Base-by-base conservation (phyloP, 129 eudicot species). In the Chrysanthemum makinoi region DNA sequence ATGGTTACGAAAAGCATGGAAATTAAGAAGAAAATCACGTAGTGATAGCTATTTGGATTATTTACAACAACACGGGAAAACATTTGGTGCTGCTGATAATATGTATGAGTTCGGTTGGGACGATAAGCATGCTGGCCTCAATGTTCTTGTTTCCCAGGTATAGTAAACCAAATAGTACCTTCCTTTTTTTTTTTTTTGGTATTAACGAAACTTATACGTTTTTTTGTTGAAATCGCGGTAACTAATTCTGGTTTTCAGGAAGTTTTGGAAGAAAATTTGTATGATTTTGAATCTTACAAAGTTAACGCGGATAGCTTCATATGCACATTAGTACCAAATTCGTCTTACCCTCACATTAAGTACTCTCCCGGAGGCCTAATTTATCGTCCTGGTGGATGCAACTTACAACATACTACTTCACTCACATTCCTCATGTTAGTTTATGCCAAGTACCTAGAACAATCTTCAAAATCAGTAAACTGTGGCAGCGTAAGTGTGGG, bases 81-180 rank as follows among this genome's bases (percentile, higher is more conserved):
- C 92, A 58, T 82, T 89, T 51, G 98, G 96, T n/a, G 93, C 96
- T 13, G 97, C 84, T 44, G 96, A 89, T 55, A 89, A 87, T 63
- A 87, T 82, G 26, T 85, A 87, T 60, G 98, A 94, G 77, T 94
- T 94, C 66, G 98, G 98, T 3, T 94, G 98, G 98, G 98, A 94
- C 82, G 86, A 89, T 72, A 94, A 94, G 75, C 98, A 94, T 82
- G 98, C 96, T 57, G 98, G 98, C 68, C 86, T 94, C 2, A 94
- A 94, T 65, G 96, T 94, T 18, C 95, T 94, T 14, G 87, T 94
- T 73, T 87, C 98, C 58, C 87, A 94, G 98, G 98, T 94, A 62
- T 39, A 2, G 3, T 2, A 2, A 26, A 26, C 30, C 30, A 26
- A 26, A 26, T 26, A 26, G 3, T 26, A 2, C 30, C 3, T 26